Evolutionary conservation across 2,329 filamentous ascomycete species (phyloP).

Genomic region (Triangularia setosa): DNA sequence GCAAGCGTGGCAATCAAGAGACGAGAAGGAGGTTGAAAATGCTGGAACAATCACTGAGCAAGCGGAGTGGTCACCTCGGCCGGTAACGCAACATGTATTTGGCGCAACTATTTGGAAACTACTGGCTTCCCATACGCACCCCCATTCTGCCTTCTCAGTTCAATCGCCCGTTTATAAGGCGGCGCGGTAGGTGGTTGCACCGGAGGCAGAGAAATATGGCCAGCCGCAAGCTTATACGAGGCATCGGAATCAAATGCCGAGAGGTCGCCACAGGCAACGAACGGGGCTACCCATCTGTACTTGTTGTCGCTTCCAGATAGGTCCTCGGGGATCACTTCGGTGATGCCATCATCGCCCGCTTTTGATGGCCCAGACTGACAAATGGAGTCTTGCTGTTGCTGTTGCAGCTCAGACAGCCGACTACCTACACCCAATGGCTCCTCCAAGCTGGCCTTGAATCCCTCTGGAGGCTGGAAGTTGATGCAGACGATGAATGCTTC

Average conservation of each 20-base stretch:
- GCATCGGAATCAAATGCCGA: conserved; percentile 95
- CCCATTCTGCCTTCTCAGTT: conserved; percentile 71
- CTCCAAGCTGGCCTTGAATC: conserved; percentile 72
- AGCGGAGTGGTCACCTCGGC: no score
- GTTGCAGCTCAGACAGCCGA: conserved; percentile 48
- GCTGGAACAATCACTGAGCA: no score
- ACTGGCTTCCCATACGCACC: conserved; percentile 66
- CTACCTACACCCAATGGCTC: conserved; percentile 66
- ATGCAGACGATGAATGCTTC: conserved; percentile 93
- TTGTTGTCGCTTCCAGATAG: conserved; percentile 37
- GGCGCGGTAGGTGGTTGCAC: conserved; percentile 94
- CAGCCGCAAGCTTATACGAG: conserved; percentile 82
- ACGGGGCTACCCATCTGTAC: conserved; percentile 83
- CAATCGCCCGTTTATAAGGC: conserved; percentile 86
- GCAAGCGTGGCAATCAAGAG: no score
- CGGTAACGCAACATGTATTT: no score
- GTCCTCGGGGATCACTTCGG: conserved; percentile 51
- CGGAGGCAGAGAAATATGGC: conserved; percentile 82
- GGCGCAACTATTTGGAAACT: not conserved
- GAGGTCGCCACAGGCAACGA: conserved; percentile 94
- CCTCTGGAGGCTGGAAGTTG: conserved; percentile 75
- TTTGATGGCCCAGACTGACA: conserved; percentile 42
- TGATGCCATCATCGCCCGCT: conserved; percentile 34
- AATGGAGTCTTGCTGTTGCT: conserved; percentile 43
- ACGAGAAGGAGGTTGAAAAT: no score